Percentiles rank a stretch among this genome's conserved stretches.
These are phyloP conservation scores for Sanguinoderma infundibulare DNA, from an alignment of 1,284 basidiomycete species.

Conservation along the genomic window DNA sequence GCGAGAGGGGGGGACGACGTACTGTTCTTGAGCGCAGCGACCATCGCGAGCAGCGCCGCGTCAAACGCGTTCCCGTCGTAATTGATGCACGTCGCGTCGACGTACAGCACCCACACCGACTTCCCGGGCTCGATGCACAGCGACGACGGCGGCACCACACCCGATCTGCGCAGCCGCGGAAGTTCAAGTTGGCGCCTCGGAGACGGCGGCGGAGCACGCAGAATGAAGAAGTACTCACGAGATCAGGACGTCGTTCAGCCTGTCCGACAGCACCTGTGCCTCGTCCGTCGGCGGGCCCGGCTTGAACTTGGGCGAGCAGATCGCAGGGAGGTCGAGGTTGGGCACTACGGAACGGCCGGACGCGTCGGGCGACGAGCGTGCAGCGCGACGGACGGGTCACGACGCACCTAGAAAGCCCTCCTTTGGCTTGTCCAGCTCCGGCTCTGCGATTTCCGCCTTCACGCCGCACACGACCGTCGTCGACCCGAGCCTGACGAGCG, in stretches of 20 bases:
- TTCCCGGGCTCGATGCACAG: slow-evolving; percentile 84
- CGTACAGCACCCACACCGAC: slow-evolving; percentile 89
- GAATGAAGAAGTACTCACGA: slow-evolving; percentile 51
- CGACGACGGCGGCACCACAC: slow-evolving; percentile 64
- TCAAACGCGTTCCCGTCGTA: slow-evolving; percentile 97
- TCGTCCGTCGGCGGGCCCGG: slow-evolving; percentile 93
- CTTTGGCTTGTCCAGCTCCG: slow-evolving; percentile 74
- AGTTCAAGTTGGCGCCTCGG: no score
- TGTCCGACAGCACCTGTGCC: slow-evolving; percentile 86
- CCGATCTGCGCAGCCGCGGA: slow-evolving; percentile 55
- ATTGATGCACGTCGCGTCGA: slow-evolving; percentile 95
- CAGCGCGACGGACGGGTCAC: background rate
- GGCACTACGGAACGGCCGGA: slow-evolving; percentile 64
- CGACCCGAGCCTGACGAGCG: slow-evolving; percentile 87
- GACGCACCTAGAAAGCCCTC: slow-evolving; percentile 82
- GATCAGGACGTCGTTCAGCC: slow-evolving; percentile 77
- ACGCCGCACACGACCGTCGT: slow-evolving; percentile 93
- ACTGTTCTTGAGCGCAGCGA: slow-evolving; percentile 88
- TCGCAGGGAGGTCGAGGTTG: slow-evolving; percentile 90
- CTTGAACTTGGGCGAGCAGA: slow-evolving; percentile 93
- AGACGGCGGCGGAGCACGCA: background rate
- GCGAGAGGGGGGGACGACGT: slow-evolving; percentile 34
- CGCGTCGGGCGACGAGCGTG: background rate
- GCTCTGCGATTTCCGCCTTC: slow-evolving; percentile 93
- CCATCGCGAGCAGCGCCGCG: slow-evolving; percentile 86